Conservation (phyloP, 2,329 filamentous ascomycete species). For the Stenocarpella maydis region DNA sequence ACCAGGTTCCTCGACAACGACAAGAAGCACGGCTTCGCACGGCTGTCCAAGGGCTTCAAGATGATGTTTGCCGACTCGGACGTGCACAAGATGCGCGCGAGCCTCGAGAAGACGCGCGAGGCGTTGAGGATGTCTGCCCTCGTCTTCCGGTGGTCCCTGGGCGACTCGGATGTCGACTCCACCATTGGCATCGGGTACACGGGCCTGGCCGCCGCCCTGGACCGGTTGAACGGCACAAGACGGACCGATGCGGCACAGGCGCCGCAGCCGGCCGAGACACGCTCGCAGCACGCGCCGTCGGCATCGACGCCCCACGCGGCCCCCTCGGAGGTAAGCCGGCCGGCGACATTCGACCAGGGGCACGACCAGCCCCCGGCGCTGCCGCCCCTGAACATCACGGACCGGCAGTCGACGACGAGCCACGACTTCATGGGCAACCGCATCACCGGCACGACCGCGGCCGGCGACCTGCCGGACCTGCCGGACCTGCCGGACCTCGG, state of each 20-base stretch:
- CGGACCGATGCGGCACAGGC: conserved; percentile 38
- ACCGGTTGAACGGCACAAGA: conserved; percentile 50
- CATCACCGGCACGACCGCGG: conserved; percentile 27
- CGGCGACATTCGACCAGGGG: conserved; percentile 34
- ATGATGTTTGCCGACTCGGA: conserved; percentile 70
- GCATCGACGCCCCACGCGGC: conserved; percentile 34
- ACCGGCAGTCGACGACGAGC: conserved; percentile 35
- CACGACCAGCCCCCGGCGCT: conserved; percentile 29
- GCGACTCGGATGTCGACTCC: conserved; percentile 64
- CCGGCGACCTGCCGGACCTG: conserved; percentile 1
- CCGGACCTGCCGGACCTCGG: neutral
- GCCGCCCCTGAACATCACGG: conserved; percentile 33
- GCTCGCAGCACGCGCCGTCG: neutral
- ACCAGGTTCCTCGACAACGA: conserved; percentile 69
- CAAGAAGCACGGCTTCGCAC: conserved; percentile 66
- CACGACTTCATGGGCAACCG: conserved; percentile 34
- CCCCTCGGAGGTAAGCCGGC: conserved; percentile 27
- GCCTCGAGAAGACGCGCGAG: conserved; percentile 66
- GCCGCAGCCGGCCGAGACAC: neutral
- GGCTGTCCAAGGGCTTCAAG: conserved; percentile 67
- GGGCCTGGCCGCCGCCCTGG: conserved; percentile 70
- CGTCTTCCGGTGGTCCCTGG: conserved; percentile 72
- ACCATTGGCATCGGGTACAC: conserved; percentile 73
- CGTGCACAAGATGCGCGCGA: conserved; percentile 65
- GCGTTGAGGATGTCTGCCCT: conserved; percentile 69